A percentile compares a stretch with the other conserved stretches of the same genome.
Evolutionary conservation across 2,329 filamentous ascomycete species (phyloP).

Genomic region (Escovopsis weberi): DNA sequence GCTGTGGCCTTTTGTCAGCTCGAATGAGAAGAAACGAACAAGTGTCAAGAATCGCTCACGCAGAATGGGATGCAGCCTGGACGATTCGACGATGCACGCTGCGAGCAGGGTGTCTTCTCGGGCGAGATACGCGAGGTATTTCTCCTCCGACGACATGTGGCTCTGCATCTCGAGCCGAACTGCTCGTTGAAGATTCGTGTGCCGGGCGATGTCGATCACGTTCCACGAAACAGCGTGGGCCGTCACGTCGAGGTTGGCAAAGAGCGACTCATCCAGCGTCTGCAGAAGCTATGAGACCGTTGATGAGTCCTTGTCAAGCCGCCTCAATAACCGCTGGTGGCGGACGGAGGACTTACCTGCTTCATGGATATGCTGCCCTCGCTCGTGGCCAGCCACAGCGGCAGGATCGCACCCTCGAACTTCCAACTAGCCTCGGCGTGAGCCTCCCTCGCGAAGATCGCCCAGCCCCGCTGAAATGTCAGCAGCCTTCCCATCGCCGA

Average conservation of each 20-base stretch:
- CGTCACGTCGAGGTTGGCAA: constrained; percentile 6
- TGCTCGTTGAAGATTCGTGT: neutral
- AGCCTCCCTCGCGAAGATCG: neutral
- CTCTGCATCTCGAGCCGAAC: neutral
- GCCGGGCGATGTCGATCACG: constrained; percentile 1
- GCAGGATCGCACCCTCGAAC: neutral
- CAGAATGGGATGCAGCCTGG: constrained; percentile 4
- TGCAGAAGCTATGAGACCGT: constrained; percentile 2
- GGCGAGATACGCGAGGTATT: neutral
- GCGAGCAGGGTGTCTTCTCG: constrained; percentile 3
- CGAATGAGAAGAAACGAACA: neutral
- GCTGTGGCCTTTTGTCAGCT: neutral
- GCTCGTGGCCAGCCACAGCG: neutral
- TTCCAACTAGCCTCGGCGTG: neutral
- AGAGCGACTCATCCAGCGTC: constrained; percentile 4
- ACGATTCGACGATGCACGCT: constrained; percentile 2
- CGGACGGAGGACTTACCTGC: neutral
- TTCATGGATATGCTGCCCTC: neutral
- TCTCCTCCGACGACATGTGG: neutral
- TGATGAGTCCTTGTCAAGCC: too few species aligned
- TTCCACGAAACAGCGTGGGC: constrained; percentile 3
- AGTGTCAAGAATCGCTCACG: neutral
- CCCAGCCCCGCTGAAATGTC: constrained; percentile 1
- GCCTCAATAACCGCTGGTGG: too few species aligned
- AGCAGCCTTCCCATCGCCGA: constrained; percentile 1